Evolutionary conservation across 2,329 filamentous ascomycete species (phyloP), one percentile per base, ranked within the genome.

Genomic region (Neurospora sp.): DNA sequence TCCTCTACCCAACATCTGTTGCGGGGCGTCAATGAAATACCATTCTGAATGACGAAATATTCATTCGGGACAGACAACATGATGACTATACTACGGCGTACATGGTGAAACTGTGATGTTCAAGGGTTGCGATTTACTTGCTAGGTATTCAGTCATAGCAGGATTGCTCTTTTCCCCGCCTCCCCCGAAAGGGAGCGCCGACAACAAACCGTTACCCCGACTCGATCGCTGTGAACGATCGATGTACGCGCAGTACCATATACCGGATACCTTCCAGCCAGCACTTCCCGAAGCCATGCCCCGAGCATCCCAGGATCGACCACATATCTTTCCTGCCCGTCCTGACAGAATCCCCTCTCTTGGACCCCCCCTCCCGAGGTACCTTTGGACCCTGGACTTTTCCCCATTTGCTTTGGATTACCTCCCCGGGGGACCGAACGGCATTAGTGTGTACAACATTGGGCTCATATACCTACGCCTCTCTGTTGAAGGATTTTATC

Each of bases 371-470:
- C 41, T 39, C 69, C 69, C 41, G 3, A 62, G 28, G 41, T 46
- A 46, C 17, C 41, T 23, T 12, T 46, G 41, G 41, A 46, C 17
- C 17, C n/a, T 46, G 41, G 41, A 46, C n/a, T 1, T 46, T 46
- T 23, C 41, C 41, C 41, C 40, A 17, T 10, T 67, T 43, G 15
- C 66, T 66, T 37, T 70, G 43, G 52, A 38, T 23, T 12, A 39
- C 66, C 36, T n/a, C 68, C 41, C 38, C 23, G 68, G 68, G 66
- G 43, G 46, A 36, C 65, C 43, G 68, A 71, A 83, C 78, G 85
- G 85, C 85, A 86, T 86, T 79, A 81, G 85, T 87, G 85, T 87
- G 85, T 87, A 86, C 85, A 85, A 83, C 84, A 83, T 78, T 80
- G 83, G 82, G 83, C 82, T 80, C 79, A 75, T 78, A 72, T 75